Percentiles rank a stretch among this genome's conserved stretches.
These are phyloP conservation scores for Sporobolomyces phaffii DNA, from an alignment of 768 basidiomycete genomes.

Conservation along the genomic window DNA sequence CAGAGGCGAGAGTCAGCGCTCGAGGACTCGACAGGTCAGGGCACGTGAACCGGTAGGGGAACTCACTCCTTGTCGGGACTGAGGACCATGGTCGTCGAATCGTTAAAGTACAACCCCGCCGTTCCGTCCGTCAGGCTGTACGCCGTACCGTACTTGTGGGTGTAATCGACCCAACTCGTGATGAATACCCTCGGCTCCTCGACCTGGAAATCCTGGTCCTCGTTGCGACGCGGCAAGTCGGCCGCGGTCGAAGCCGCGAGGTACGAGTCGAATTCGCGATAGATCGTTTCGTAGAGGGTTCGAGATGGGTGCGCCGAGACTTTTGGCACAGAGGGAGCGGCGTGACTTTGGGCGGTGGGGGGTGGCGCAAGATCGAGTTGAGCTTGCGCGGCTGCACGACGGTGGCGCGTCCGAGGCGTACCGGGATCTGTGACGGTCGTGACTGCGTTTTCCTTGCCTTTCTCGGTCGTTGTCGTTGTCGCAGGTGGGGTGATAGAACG, in stretches of 20 bases:
- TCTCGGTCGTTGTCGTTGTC: background rate
- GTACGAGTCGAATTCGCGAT: constrained; percentile 22
- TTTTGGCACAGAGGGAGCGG: background rate
- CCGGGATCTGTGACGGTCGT: background rate
- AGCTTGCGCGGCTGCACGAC: constrained; percentile 1
- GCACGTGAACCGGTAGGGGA: constrained; percentile 4
- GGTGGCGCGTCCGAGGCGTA: constrained; percentile 8
- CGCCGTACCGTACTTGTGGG: constrained; percentile 99
- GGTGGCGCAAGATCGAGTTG: background rate
- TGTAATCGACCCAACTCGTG: constrained; percentile 98
- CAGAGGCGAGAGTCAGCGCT: too few species aligned
- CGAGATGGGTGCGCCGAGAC: background rate
- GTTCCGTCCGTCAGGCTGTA: constrained; percentile 93
- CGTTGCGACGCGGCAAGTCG: background rate
- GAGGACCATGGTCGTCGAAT: constrained; percentile 78
- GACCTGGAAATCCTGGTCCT: background rate
- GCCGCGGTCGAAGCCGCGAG: constrained; percentile 1
- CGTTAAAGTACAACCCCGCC: constrained; percentile 93
- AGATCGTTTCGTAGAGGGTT: constrained; percentile 39
- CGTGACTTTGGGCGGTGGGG: background rate
- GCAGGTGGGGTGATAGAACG: background rate
- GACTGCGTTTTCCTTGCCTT: background rate
- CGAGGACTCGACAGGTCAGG: background rate
- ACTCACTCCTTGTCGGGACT: constrained; percentile 74
- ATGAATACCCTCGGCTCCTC: constrained; percentile 64